Conservation (phyloP, 2,329 filamentous ascomycete genomes). For the Colletotrichum cuscutae region DNA sequence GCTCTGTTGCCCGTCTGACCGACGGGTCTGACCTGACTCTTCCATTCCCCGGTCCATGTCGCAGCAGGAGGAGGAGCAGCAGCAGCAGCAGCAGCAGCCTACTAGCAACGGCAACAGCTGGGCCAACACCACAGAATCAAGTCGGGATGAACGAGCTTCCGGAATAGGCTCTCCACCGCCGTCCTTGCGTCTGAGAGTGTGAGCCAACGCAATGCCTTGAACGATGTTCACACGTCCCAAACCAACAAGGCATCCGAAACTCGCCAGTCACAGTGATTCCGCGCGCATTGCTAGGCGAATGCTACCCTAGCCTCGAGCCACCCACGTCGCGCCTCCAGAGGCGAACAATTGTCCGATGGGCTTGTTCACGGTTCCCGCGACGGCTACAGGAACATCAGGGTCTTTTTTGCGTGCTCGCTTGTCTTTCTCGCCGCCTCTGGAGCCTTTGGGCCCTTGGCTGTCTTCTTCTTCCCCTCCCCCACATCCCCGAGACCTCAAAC, state of each 20-base stretch:
- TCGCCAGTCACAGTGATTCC: neutral
- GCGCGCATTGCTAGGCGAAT: neutral
- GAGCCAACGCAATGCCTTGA: conserved; percentile 3
- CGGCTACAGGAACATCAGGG: neutral
- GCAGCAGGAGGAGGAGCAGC: neutral
- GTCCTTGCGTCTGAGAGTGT: neutral
- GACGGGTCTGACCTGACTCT: neutral
- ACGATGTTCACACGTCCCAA: conserved; percentile 14
- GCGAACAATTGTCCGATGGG: conserved; percentile 2
- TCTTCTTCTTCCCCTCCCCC: neutral
- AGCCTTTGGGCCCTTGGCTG: neutral
- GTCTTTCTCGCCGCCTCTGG: neutral
- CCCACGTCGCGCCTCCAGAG: neutral
- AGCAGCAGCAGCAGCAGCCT: neutral
- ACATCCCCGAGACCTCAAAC: neutral
- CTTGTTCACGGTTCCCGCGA: neutral
- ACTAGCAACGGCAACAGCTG: neutral
- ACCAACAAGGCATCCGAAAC: conserved; percentile 3
- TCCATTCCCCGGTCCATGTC: neutral
- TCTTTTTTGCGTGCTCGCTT: neutral
- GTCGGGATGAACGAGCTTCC: conserved; percentile 3
- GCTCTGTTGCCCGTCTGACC: neutral
- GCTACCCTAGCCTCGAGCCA: neutral
- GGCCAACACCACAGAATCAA: neutral
- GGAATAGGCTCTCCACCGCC: neutral